Evolutionary conservation across 306 rosid genomes (phyloP).

Genomic region (Dryas octopetala): DNA sequence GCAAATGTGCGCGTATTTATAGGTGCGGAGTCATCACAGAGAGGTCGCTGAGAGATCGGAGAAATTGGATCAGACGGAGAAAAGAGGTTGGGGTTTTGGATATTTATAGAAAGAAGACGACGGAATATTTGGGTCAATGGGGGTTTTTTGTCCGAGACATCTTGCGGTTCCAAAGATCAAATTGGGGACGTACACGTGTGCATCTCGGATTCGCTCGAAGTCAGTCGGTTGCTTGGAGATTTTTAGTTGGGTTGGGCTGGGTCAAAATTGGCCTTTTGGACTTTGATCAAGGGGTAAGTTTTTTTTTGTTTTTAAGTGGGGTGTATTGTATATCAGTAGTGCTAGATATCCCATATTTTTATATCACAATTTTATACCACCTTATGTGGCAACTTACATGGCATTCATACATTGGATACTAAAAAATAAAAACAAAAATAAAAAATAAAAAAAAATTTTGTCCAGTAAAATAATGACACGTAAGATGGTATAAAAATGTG

Average conservation of each 20-base stretch:
- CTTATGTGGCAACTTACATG: no score
- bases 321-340: no score
- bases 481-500: no score
- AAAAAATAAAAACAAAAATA: no score
- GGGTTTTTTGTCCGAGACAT: background rate
- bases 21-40: background rate
- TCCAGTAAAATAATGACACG: no score
- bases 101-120: background rate
- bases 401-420: no score
- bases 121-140: constrained; percentile 1
- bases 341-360: no score
- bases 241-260: constrained; percentile 11
- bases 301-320: no score
- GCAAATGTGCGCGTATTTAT: background rate
- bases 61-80: background rate
- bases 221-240: background rate
- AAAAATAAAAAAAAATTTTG: no score
- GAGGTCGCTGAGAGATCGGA: background rate
- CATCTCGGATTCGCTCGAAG: no score
- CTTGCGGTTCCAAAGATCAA: background rate
- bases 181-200: constrained; percentile 43
- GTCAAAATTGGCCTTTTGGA: background rate
- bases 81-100: background rate
- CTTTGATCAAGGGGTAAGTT: no score
- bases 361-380: no score